These are phyloP conservation scores for Penicillium tannophilum DNA, from an alignment of 495 filamentous ascomycete species.

Conservation along the genomic window DNA sequence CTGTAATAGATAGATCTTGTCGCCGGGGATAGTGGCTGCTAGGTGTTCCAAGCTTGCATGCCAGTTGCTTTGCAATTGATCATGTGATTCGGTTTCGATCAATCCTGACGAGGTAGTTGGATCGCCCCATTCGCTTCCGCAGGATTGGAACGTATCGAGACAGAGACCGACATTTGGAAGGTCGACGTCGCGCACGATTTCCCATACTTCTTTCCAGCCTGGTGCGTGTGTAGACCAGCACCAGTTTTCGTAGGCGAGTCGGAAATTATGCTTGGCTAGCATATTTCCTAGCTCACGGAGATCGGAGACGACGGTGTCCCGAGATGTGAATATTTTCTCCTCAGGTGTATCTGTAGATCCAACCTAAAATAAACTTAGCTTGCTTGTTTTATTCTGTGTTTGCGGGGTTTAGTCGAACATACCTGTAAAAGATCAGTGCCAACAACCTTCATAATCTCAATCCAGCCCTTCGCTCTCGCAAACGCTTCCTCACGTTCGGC, in stretches of 20 bases:
- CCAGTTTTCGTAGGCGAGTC: conserved; percentile 83
- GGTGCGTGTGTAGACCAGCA: conserved; percentile 78
- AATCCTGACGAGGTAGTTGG: conserved; percentile 66
- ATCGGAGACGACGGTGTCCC: conserved; percentile 58
- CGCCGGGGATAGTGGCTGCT: conserved; percentile 55
- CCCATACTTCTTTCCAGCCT: conserved; percentile 67
- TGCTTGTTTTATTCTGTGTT: not conserved
- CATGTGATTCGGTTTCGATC: conserved; percentile 41
- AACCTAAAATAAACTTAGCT: conserved; percentile 43
- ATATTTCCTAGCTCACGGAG: conserved; percentile 65
- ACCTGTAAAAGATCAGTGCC: conserved; percentile 78
- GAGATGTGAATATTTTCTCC: conserved; percentile 50
- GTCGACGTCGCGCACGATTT: conserved; percentile 62
- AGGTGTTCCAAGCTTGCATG: conserved; percentile 56
- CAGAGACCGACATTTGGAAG: conserved; percentile 72
- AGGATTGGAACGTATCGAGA: conserved; percentile 82
- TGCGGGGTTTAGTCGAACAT: conserved; percentile 1
- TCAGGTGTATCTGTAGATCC: conserved; percentile 67
- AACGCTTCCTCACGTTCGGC: conserved; percentile 66
- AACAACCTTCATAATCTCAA: conserved; percentile 68
- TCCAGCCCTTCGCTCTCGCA: conserved; percentile 65
- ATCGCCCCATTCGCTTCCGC: conserved; percentile 75
- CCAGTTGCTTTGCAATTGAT: conserved; percentile 54
- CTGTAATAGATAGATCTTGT: conserved; percentile 78
- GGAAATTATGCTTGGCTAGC: conserved; percentile 55